These are phyloP conservation scores for Xylaria sp. DNA, from an alignment of 2,329 filamentous ascomycete species.

Conservation along the genomic window DNA sequence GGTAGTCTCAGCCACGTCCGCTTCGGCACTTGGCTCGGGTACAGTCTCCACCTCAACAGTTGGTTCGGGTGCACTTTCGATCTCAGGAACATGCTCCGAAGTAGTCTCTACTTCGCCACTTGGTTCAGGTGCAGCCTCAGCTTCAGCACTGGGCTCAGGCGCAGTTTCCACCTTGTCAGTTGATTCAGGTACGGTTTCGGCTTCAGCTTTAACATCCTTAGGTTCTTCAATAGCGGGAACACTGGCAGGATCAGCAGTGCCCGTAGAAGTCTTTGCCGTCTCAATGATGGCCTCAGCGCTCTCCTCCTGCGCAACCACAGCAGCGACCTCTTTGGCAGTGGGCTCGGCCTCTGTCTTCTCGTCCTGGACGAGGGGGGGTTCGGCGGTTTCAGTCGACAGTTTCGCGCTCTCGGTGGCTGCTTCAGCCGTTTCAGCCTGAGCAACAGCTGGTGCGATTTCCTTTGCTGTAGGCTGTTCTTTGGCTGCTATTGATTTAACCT, in stretches of 20 bases:
- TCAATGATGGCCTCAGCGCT: constrained; percentile 27
- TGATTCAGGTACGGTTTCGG: too few species aligned
- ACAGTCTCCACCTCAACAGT: too few species aligned
- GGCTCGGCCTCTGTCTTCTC: constrained; percentile 17
- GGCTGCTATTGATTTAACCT: constrained; percentile 27
- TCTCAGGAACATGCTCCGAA: too few species aligned
- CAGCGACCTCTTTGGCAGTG: constrained; percentile 11
- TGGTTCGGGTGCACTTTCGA: too few species aligned
- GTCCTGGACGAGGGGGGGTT: constrained; percentile 28
- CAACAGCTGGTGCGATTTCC: constrained; percentile 34
- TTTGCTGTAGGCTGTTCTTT: constrained; percentile 34
- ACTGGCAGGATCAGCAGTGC: constrained; percentile 20
- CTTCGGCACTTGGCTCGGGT: constrained; percentile 1
- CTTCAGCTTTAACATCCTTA: too few species aligned
- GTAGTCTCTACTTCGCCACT: too few species aligned
- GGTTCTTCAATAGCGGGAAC: constrained; percentile 24
- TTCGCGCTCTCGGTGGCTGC: constrained; percentile 30
- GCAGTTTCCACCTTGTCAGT: too few species aligned
- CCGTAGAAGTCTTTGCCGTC: constrained; percentile 26
- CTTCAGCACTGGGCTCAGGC: too few species aligned
- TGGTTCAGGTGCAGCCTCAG: too few species aligned
- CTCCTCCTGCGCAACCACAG: constrained; percentile 11
- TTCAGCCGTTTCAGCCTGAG: constrained; percentile 32
- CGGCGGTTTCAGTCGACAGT: constrained; percentile 28
- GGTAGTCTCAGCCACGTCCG: not conserved